These are phyloP conservation scores for Sphaerostilbella broomeana DNA, from an alignment of 2,329 filamentous ascomycete species.

Conservation along the genomic window DNA sequence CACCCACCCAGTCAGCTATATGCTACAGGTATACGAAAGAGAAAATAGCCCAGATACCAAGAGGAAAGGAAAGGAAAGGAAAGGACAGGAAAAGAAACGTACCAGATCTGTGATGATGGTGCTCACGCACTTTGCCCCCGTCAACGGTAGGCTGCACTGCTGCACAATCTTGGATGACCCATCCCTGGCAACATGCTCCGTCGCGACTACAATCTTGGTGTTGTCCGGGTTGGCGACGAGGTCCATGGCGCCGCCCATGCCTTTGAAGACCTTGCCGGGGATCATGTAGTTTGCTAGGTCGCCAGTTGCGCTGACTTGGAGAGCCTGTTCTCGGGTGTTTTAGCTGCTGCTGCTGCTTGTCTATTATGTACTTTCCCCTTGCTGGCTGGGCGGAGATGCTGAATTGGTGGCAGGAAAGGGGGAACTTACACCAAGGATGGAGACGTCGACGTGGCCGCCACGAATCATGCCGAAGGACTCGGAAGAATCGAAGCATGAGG, in stretches of 20 bases:
- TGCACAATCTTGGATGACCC: conserved; percentile 61
- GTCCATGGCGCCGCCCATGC: conserved; percentile 77
- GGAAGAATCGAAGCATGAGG: conserved; percentile 68
- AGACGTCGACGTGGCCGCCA: conserved; percentile 76
- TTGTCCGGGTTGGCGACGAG: conserved; percentile 63
- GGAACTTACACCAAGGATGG: conserved; percentile 61
- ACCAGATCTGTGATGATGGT: conserved; percentile 69
- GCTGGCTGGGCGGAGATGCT: too few relatives aligned
- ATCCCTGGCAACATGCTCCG: conserved; percentile 63
- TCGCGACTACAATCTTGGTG: conserved; percentile 67
- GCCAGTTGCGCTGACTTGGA: conserved; percentile 72
- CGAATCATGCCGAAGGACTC: conserved; percentile 87
- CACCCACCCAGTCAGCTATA: neutral
- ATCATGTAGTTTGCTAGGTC: conserved; percentile 90
- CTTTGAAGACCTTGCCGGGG: conserved; percentile 80
- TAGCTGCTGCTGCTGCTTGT: too few relatives aligned
- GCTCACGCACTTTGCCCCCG: conserved; percentile 60
- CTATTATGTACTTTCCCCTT: too few relatives aligned
- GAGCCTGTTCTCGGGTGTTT: conserved; percentile 35
- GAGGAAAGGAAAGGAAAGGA: neutral
- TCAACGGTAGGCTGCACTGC: conserved; percentile 57
- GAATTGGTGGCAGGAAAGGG: too few relatives aligned
- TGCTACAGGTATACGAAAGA: conserved; percentile 5
- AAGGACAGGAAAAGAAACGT: conserved; percentile 32
- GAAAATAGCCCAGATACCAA: neutral